A percentile compares a stretch with the other conserved stretches of the same genome.
These are phyloP conservation scores for Phytophthora cactorum DNA, from an alignment of 352 stramenopile genomes.

Conservation along the genomic window DNA sequence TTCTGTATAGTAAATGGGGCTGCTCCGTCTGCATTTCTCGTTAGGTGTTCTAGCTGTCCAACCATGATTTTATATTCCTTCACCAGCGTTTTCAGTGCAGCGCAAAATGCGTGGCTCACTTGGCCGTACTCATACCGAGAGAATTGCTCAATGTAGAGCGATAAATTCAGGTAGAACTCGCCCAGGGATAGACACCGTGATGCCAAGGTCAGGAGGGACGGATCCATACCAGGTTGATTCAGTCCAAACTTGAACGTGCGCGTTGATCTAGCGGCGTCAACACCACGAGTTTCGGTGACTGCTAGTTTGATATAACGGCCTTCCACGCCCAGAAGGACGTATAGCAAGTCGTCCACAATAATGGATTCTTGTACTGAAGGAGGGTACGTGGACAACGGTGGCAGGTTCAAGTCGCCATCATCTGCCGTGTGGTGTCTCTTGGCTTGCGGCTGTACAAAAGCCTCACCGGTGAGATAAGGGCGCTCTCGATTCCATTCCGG, in stretches of 20 bases:
- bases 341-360: constrained; percentile 86
- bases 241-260: constrained; percentile 70
- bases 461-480: constrained; percentile 78
- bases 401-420: constrained; percentile 54
- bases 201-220: constrained; percentile 74
- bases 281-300: constrained; percentile 47
- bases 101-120: constrained; percentile 94
- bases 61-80: constrained; percentile 95
- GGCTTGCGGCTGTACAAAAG: constrained; percentile 56
- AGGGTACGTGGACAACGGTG: constrained; percentile 76
- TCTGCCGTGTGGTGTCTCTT: constrained; percentile 50
- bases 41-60: constrained; percentile 88
- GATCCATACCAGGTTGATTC: constrained; percentile 82
- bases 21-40: constrained; percentile 41
- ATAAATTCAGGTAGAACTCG: constrained; percentile 82
- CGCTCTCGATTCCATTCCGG: constrained; percentile 86
- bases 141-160: constrained; percentile 81
- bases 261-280: constrained; percentile 34
- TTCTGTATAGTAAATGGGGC: constrained; percentile 87
- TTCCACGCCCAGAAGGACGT: constrained; percentile 80
- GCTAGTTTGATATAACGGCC: constrained; percentile 83
- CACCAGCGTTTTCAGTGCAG: constrained; percentile 90
- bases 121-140: constrained; percentile 92
- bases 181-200: constrained; percentile 73
- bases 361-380: constrained; percentile 81